Conservation (phyloP, 306 rosid species). For the Citrullus colocynthis region DNA sequence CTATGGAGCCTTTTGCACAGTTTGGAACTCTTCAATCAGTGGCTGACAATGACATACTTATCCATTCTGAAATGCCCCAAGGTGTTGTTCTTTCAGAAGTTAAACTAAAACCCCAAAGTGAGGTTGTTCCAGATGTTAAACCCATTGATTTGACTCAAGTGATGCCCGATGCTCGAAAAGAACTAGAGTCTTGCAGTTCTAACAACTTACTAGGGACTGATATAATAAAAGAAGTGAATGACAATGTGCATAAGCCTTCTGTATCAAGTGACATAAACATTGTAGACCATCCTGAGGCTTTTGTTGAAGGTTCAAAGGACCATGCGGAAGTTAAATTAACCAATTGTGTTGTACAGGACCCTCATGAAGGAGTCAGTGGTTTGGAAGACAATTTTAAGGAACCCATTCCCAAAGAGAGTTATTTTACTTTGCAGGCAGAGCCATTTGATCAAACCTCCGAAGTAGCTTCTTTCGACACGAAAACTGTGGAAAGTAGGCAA, state of each 20-base stretch:
- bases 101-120: slow-evolving; percentile 16
- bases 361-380: slow-evolving; percentile 4
- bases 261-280: slow-evolving; percentile 18
- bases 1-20: slow-evolving; percentile 18
- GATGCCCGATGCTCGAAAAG: slow-evolving; percentile 18
- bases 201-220: slow-evolving; percentile 15
- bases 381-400: slow-evolving; percentile 18
- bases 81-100: slow-evolving; percentile 16
- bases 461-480: slow-evolving; percentile 20
- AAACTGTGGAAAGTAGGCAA: slow-evolving; percentile 17
- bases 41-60: slow-evolving; percentile 14
- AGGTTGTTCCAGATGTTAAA: slow-evolving; percentile 18
- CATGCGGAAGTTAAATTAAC: slow-evolving; percentile 15
- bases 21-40: slow-evolving; percentile 18
- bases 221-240: slow-evolving; percentile 25
- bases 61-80: slow-evolving; percentile 18
- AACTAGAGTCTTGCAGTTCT: slow-evolving; percentile 11
- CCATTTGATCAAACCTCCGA: slow-evolving; percentile 20
- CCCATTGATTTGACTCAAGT: slow-evolving; percentile 8
- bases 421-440: slow-evolving; percentile 16
- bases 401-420: slow-evolving; percentile 16
- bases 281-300: slow-evolving; percentile 22
- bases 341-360: slow-evolving; percentile 11
- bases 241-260: slow-evolving; percentile 20
- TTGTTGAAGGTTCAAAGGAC: slow-evolving; percentile 27